Percentiles rank a stretch among this genome's conserved stretches.
Evolutionary conservation across 805 yeast genomes (phyloP).

Genomic region (Lipomyces lipofer): DNA sequence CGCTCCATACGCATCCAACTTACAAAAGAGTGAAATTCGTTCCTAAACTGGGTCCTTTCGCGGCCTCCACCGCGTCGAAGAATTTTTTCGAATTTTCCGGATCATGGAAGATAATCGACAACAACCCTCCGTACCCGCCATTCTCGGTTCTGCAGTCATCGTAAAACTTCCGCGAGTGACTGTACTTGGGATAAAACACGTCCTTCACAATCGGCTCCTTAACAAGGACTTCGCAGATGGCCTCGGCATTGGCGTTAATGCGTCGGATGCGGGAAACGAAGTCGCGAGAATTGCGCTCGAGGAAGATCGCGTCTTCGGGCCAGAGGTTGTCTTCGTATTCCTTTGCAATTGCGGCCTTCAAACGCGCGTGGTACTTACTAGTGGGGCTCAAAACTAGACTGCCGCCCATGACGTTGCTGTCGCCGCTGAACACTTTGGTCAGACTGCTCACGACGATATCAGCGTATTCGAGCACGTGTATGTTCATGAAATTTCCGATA

Average conservation of each 20-base stretch:
- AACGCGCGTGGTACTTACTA: conserved; percentile 50
- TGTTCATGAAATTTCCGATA: conserved; percentile 84
- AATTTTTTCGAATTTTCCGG: conserved; percentile 63
- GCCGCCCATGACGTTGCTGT: conserved; percentile 95
- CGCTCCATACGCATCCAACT: too few relatives aligned
- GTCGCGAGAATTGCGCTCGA: conserved; percentile 93
- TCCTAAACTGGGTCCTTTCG: conserved; percentile 86
- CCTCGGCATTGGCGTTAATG: conserved; percentile 44
- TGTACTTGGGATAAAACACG: conserved; percentile 69
- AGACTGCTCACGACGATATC: conserved; percentile 85
- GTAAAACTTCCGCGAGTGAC: conserved; percentile 59
- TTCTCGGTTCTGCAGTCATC: conserved; percentile 60
- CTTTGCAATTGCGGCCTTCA: conserved; percentile 52
- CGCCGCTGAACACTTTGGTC: conserved; percentile 92
- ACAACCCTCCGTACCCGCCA: conserved; percentile 85
- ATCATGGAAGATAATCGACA: conserved; percentile 65
- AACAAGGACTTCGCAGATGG: conserved; percentile 39
- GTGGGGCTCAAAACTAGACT: conserved; percentile 72
- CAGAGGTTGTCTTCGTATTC: conserved; percentile 77
- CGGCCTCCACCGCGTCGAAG: conserved; percentile 62
- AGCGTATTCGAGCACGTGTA: conserved; percentile 76
- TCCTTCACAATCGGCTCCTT: conserved; percentile 45
- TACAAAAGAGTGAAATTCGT: conserved; percentile 82
- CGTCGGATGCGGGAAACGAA: conserved; percentile 60
- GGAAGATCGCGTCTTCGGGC: conserved; percentile 90